Evolutionary conservation across 2,329 filamentous ascomycete species (phyloP), one percentile per base, ranked within the genome.

Genomic region (Fusarium nisikadoi): DNA sequence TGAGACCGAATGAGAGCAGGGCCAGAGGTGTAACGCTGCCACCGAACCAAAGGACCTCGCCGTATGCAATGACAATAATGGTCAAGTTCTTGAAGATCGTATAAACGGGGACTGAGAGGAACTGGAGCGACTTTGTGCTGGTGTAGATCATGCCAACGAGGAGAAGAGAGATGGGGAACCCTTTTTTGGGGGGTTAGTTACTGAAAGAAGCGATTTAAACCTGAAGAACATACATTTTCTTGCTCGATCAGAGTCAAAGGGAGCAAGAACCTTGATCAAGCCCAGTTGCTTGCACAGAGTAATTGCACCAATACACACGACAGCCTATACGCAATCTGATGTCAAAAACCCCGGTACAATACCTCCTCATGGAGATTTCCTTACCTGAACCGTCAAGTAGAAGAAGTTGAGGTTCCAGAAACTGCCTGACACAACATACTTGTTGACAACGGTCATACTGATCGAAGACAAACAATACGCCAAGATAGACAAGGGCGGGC

Each of bases 51-150:
- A 99, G 88, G 35, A 99, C 95, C 84, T 99, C 96, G 76, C 96
- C 96, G 76, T 99, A 99, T 62, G 96, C 96, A 79, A 98, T 99
- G 73, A 98, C 91, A 78, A 99, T 98, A 82, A 97, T 99, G 69
- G 96, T 98, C 86, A 99, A 84, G 85, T 99, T 99, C 89, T 99
- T 99, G 89, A 99, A 99, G 81, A 99, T 99, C 62, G 96, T 99
- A 85, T 99, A 99, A 31, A 99, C 96, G 29, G 96, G 96, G 62
- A 99, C 97, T 36, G 95, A 98, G 69, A 99, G 92, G 84, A 92
- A 98, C 84, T 98, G 94, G 49, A 99, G 90, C 25, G 96, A 94
- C 86, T 98, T 98, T 79, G 94, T 96, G 79, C 94, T 92, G 61
- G 96, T 98, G 85, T 98, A 99, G 83, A 99, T 98, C 96, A 98